Evolutionary conservation across 441 rosid genomes (phyloP), one percentile per base, ranked within the genome.

Genomic region (Aleurites moluccanus): DNA sequence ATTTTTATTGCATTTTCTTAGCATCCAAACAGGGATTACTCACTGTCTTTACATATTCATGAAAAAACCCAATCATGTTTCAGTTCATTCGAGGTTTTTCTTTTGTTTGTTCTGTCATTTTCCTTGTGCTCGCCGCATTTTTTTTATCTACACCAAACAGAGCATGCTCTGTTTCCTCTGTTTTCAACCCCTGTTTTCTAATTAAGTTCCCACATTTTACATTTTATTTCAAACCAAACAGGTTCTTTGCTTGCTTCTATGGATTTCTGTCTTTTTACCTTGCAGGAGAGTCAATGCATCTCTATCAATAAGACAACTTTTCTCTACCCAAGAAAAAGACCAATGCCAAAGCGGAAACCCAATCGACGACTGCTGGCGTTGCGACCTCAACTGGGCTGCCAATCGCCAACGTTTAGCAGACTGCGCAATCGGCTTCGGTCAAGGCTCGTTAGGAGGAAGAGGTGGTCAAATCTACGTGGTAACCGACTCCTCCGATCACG

Each of bases 341-440:
- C 40, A 5, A 38, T 93, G 99, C 80, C 84, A 76, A 44, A 90
- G 91, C 67, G 96, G 98, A 59, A 95, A 95, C 85, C 99, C 98
- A 47, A 86, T 93, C 74, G 99, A 95, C 78, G 99, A 95, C 80
- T 95, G 99, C 86, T 95, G 99, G 99, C 83, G 81, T 27, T 93
- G 99, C 81, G 87, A 85, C 78, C 84, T 86, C 2, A 75, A 86
- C 79, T 92, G 99, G 99, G 79, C 85, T 1, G 55, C 80, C 73
- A 84, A 93, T 88, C 96, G 98, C 16, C 98, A 91, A 64, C 86
- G 81, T 25, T 80, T 95, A 52, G 96, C 98, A 2, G 98, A 90
- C 82, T 95, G 99, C 72, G 78, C 79, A 28, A 87, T 95, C 47
- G 99, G 99, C 40, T 95, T 95, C 77, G 99, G 88, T 0, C 81